Conservation (phyloP, 75 land plant species). For the Pinus taeda region DNA sequence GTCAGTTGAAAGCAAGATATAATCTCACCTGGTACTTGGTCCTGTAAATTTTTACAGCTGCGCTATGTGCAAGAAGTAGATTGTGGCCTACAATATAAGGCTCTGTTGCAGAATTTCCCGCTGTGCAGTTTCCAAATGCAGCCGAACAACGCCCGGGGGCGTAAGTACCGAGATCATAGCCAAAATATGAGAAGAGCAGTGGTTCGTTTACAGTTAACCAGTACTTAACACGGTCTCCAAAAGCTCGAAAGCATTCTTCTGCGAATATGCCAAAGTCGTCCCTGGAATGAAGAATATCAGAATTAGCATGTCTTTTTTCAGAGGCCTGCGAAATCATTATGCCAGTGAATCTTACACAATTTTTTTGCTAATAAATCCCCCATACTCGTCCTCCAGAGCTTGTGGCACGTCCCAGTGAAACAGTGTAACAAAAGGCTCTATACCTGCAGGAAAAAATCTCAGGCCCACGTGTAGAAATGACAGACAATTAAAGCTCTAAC, state of each 20-base stretch:
- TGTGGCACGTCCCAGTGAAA: no score
- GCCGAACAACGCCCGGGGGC: conserved; percentile 45
- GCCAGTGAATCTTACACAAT: no score
- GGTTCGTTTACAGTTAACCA: conserved; percentile 54
- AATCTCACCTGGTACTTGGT: conserved; percentile 18
- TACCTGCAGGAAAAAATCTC: no score
- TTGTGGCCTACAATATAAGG: conserved; percentile 52
- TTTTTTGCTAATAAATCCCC: no score
- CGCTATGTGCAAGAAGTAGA: conserved; percentile 41
- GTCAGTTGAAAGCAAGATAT: no score
- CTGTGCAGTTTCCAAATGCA: conserved; percentile 28
- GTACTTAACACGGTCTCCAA: conserved; percentile 53
- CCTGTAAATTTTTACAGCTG: conserved; percentile 34
- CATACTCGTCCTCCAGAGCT: no score
- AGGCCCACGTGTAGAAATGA: no score
- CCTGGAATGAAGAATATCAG: conserved; percentile 9
- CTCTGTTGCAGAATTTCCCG: conserved; percentile 48
- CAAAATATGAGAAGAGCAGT: not conserved
- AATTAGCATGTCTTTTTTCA: no score
- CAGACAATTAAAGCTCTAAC: no score
- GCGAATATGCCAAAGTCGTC: conserved; percentile 38
- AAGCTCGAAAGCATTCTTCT: conserved; percentile 34
- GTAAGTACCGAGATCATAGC: conserved; percentile 18
- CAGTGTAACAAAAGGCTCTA: no score
- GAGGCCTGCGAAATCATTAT: no score